A percentile compares a stretch with the other conserved stretches of the same genome.
Evolutionary conservation across 2,329 filamentous ascomycete genomes (phyloP).

Genomic region (Colletotrichum sp.): DNA sequence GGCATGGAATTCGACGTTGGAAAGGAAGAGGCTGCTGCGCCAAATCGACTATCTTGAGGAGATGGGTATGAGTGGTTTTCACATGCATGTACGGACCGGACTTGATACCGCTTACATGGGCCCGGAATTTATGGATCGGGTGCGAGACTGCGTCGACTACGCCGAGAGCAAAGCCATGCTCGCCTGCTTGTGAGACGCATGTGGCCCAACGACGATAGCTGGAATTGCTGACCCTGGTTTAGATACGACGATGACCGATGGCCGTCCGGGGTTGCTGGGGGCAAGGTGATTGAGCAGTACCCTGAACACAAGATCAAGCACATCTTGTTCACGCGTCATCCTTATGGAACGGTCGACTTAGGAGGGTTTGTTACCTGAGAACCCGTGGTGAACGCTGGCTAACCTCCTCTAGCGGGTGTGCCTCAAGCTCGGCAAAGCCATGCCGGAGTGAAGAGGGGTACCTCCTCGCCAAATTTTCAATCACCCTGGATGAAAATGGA

Average conservation of each 20-base stretch:
- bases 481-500: slow-evolving; percentile 26
- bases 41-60: slow-evolving; percentile 32
- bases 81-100: slow-evolving; percentile 33
- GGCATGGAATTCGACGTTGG: slow-evolving; percentile 32
- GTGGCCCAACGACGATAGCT: not conserved
- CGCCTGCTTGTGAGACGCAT: slow-evolving; percentile 28
- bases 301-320: slow-evolving; percentile 30
- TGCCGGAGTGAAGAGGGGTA: slow-evolving; percentile 27
- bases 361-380: not conserved
- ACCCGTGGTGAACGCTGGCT: not conserved
- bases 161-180: slow-evolving; percentile 33
- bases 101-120: slow-evolving; percentile 35
- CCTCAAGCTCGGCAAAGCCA: slow-evolving; percentile 14
- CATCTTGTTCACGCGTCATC: slow-evolving; percentile 27
- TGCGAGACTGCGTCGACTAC: slow-evolving; percentile 32
- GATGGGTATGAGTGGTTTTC: slow-evolving; percentile 36
- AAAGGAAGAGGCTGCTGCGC: slow-evolving; percentile 28
- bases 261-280: slow-evolving; percentile 32
- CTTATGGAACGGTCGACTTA: slow-evolving; percentile 18
- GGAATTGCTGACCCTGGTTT: not conserved
- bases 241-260: slow-evolving; percentile 33
- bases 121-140: slow-evolving; percentile 32
- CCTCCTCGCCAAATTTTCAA: slow-evolving; percentile 27
- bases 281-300: slow-evolving; percentile 27
- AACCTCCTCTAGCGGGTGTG: not conserved